Evolutionary conservation across 202 grass and related monocot genomes (phyloP), one percentile per base, ranked within the genome.

Genomic region (Hordeum pubiflorum): DNA sequence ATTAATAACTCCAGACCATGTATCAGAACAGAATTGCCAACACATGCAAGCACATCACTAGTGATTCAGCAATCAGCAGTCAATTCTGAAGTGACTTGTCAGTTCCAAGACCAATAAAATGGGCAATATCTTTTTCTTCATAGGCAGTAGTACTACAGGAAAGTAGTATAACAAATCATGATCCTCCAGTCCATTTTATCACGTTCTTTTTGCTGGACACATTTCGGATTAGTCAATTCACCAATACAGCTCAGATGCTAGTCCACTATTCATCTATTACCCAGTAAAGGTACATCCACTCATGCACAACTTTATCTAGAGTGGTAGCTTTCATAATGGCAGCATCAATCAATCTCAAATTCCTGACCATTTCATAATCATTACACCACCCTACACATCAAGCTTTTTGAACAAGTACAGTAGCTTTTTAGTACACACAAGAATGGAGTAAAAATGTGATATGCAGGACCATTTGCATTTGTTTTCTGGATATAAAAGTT

Each of bases 321-420:
- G 74, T 74, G 58, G 57, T 23, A 75, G 67, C 79, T 79, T 83
- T 89, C 88, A 83, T 79, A 79, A 89, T 83, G 83, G 65, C 33
- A 70, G 61, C 75, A 86, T 52, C 75, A 62, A 79, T 75, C 75
- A 50, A 69, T 12, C 79, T 63, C 56, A 62, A 68, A 86, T 69
- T 14, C 13, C 69, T 86, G 61, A 75, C 61, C 20, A 75, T 86
- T 86, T 78, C 61, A 67, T 79, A 89, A 89, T 89, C 79, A 89
- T 86, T 76, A 75, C 75, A 75, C 88, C 74, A 52, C 69, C 61
- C 50, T 69, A 62, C 24, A 83, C 14, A 34, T 79, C 43, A 20
- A 86, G 78, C 83, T 75, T 89, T 86, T 75, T 75, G 24, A 79
- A 59, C 44, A 73, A 89, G 79, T 29, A 29, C 27, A 29, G 27